A percentile compares a stretch with the other conserved stretches of the same genome.
Evolutionary conservation across 306 rosid genomes (phyloP).

Genomic region (Dicorynia guianensis): DNA sequence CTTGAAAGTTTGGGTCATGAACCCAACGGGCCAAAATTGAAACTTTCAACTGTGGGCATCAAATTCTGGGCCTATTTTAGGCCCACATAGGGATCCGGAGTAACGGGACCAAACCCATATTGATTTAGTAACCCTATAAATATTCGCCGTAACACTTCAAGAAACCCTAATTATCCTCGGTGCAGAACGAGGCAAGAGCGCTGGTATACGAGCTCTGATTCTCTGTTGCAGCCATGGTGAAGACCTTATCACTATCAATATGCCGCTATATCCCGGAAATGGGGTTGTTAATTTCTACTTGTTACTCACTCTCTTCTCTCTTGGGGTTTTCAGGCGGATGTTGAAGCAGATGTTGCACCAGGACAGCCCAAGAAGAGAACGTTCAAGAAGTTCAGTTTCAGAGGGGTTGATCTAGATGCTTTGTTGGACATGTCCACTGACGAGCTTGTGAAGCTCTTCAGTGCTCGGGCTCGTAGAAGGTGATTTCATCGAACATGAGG

Average conservation of each 20-base stretch:
- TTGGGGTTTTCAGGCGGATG: slow-evolving; percentile 53
- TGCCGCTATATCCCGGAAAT: not conserved
- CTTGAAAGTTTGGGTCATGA: no score
- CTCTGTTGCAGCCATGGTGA: not conserved
- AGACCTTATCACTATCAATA: not conserved
- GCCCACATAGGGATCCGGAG: no score
- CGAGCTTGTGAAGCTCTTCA: slow-evolving; percentile 85
- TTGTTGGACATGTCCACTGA: slow-evolving; percentile 87
- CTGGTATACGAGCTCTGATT: not conserved
- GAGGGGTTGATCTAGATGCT: slow-evolving; percentile 82
- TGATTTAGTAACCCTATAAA: slow-evolving; percentile 22
- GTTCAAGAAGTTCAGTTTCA: slow-evolving; percentile 85
- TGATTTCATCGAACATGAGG: not conserved
- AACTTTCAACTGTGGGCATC: no score
- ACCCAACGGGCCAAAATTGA: no score
- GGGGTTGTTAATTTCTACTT: not conserved
- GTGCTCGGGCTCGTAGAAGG: slow-evolving; percentile 86
- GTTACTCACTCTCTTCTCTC: not conserved
- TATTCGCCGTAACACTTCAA: not conserved
- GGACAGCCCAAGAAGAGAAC: slow-evolving; percentile 84
- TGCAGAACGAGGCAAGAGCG: not conserved
- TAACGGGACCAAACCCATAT: no score
- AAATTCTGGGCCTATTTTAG: no score
- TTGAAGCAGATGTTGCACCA: slow-evolving; percentile 55
- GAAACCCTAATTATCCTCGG: not conserved